phyloP scores from a whole-genome alignment of 768 basidiomycete species.

The Hygrocybe punicea region DNA sequence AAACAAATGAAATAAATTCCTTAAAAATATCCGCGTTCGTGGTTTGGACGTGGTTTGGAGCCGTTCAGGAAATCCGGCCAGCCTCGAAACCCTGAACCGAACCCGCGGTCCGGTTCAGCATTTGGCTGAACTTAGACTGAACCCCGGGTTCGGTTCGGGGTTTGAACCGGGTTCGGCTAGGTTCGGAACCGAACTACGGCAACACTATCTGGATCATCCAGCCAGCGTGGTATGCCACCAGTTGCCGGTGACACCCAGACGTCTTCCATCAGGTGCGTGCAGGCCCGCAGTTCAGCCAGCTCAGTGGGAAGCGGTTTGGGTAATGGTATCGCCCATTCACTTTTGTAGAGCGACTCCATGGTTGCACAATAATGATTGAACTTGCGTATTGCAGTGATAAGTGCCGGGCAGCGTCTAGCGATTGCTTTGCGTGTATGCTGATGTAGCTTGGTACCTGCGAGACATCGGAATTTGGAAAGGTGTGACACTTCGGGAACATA shows the following conservation, averaged over 20 bases:
- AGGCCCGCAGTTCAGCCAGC: slow-evolving; percentile 23
- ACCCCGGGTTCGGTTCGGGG: no score
- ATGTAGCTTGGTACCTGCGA: slow-evolving; percentile 29
- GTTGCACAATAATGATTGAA: slow-evolving; percentile 29
- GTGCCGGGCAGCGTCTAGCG: slow-evolving; percentile 23
- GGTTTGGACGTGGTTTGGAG: no score
- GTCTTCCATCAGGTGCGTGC: slow-evolving; percentile 34
- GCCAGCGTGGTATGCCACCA: slow-evolving; percentile 27
- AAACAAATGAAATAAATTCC: no score
- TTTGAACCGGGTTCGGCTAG: no score
- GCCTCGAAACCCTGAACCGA: no score
- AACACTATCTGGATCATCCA: slow-evolving; percentile 30
- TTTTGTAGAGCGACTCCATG: slow-evolving; percentile 13
- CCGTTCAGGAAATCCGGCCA: no score
- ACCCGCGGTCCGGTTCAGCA: no score
- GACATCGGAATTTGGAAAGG: background rate
- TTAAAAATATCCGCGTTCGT: no score
- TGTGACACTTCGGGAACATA: background rate
- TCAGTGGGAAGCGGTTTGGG: slow-evolving; percentile 32
- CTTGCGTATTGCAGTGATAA: slow-evolving; percentile 22
- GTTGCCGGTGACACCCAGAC: slow-evolving; percentile 30
- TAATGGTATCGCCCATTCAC: slow-evolving; percentile 28
- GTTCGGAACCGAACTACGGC: no score
- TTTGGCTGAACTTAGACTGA: no score
- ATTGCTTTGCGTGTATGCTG: slow-evolving; percentile 29